These are phyloP conservation scores for Phaeosphaeria sp. DNA, from an alignment of 2,329 filamentous ascomycete genomes.

Conservation along the genomic window DNA sequence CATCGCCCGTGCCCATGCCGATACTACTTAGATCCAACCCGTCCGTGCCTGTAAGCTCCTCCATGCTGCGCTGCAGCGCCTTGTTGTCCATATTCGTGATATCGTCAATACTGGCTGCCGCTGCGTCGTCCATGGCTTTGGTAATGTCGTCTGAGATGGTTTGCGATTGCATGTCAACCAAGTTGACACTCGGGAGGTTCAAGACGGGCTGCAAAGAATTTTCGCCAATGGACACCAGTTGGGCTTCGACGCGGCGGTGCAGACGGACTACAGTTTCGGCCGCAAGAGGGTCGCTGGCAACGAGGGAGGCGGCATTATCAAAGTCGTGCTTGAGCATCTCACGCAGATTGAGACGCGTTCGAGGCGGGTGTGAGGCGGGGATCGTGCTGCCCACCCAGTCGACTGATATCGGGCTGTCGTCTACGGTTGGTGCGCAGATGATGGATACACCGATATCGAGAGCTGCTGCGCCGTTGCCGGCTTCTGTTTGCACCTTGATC, in stretches of 20 bases:
- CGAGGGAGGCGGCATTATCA: conserved; percentile 63
- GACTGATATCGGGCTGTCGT: conserved; percentile 44
- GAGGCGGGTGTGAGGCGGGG: conserved; percentile 30
- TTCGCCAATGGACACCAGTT: conserved; percentile 53
- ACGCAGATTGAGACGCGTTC: conserved; percentile 61
- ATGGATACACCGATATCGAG: conserved; percentile 74
- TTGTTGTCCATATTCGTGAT: conserved; percentile 41
- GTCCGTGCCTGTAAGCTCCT: conserved; percentile 35
- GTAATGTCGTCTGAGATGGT: conserved; percentile 39
- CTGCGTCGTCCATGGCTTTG: conserved; percentile 46
- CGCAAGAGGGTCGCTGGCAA: conserved; percentile 62
- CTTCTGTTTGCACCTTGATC: conserved; percentile 66
- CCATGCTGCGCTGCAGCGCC: conserved; percentile 39
- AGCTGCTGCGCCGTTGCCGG: conserved; percentile 65
- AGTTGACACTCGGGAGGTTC: conserved; percentile 34
- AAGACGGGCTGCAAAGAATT: conserved; percentile 32
- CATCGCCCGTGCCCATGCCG: conserved; percentile 34
- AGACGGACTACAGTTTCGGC: conserved; percentile 70
- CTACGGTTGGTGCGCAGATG: conserved; percentile 67
- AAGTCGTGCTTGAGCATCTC: conserved; percentile 65
- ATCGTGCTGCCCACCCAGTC: conserved; percentile 42
- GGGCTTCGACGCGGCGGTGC: conserved; percentile 69
- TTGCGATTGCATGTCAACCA: conserved; percentile 35
- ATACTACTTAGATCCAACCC: conserved; percentile 39
- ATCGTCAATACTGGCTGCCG: conserved; percentile 39